Evolutionary conservation across 176 grass and related monocot genomes (phyloP), one percentile per base, ranked within the genome.

Genomic region (Puya raimondii): DNA sequence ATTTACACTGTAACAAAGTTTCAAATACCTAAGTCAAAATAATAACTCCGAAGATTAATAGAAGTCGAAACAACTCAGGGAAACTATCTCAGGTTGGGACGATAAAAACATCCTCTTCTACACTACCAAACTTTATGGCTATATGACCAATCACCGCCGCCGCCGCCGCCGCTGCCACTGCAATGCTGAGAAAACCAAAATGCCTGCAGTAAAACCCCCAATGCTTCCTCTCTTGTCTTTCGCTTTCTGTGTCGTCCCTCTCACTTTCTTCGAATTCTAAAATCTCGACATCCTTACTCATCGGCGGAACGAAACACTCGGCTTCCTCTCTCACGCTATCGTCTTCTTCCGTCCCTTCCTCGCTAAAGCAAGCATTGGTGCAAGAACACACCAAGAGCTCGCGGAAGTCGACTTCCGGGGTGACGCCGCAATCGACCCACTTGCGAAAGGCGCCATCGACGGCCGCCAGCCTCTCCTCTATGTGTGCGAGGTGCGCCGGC

Each of bases 291-390:
- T 51, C 1, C 33, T 27, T 64, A 11, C 13, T 17, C 12, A 48
- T 6, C 16, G 26, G 3, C 3, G 9, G 58, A 11, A 16, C 59
- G 12, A 47, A 64, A 74, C 51, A 23, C 33, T 74, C 72, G 1
- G 47, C 33, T 42, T 42, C 12, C 20, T 74, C 59, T 4, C 42
- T 57, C 21, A 65, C 47, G 6, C 17, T 1, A 12, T 47, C 27
- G n/a, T 65, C 57, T 49, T 29, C 72, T 3, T 74, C 72, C 1
- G 5, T 58, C n/a, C 21, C 53, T 29, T 20, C 33, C 21, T 53
- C 69, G 50, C 53, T 42, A 29, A 72, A 72, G 53, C 70, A 72
- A 47, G 53, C 21, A n/a, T 74, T 0, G 2, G 61, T 65, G 72
- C 72, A 74, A 5, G 15, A 61, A 18, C 70, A 74, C 11, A 11